Evolutionary conservation across 208 protist species (phyloP).

Genomic region (Angomonas deanei): DNA sequence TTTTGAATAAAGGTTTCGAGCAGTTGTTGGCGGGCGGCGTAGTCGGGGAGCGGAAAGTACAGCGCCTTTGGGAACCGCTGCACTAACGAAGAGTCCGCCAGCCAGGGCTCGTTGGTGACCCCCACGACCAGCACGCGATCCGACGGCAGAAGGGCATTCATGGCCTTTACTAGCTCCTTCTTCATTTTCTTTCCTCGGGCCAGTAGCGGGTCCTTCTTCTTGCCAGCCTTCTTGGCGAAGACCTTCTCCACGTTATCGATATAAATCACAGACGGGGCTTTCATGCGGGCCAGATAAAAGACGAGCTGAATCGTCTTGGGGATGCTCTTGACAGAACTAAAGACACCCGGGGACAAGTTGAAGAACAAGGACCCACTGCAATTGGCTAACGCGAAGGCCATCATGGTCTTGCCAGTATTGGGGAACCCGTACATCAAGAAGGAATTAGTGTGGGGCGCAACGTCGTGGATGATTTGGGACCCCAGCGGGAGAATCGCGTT

Average conservation of each 20-base stretch:
- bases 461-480: slow-evolving; percentile 85
- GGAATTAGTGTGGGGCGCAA: slow-evolving; percentile 56
- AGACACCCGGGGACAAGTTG: slow-evolving; percentile 88
- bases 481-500: slow-evolving; percentile 87
- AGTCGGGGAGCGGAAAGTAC: slow-evolving; percentile 80
- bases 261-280: slow-evolving; percentile 90
- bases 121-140: slow-evolving; percentile 91
- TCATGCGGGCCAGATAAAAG: slow-evolving; percentile 88
- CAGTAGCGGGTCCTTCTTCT: slow-evolving; percentile 57
- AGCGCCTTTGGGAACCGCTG: slow-evolving; percentile 71
- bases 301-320: slow-evolving; percentile 79
- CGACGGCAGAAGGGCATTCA: slow-evolving; percentile 63
- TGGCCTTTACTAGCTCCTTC: slow-evolving; percentile 84
- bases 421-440: slow-evolving; percentile 87
- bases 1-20: slow-evolving; percentile 49
- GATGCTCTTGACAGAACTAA: slow-evolving; percentile 58
- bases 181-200: slow-evolving; percentile 85
- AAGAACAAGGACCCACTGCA: slow-evolving; percentile 89
- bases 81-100: slow-evolving; percentile 52
- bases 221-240: slow-evolving; percentile 52
- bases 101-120: slow-evolving; percentile 63
- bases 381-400: slow-evolving; percentile 82
- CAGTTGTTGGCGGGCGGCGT: slow-evolving; percentile 73
- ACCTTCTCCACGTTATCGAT: slow-evolving; percentile 90
- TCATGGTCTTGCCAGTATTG: slow-evolving; percentile 87